phyloP scores from a whole-genome alignment of 148 eudicot genomes.

The Vaccinium myrtillus region DNA sequence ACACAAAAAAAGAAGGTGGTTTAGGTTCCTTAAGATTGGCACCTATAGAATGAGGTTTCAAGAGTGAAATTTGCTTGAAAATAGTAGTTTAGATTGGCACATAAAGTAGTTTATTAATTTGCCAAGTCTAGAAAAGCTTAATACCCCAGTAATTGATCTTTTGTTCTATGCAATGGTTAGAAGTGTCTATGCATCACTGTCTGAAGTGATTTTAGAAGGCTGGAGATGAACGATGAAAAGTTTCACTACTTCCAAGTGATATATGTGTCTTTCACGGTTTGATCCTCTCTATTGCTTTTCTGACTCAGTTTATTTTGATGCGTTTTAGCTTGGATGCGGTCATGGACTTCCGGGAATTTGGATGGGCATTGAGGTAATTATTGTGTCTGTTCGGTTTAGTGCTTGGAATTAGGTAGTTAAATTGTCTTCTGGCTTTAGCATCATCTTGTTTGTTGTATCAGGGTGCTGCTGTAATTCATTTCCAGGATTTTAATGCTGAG shows the following conservation, averaged over 20 bases:
- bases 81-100: not conserved
- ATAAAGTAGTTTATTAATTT: not conserved
- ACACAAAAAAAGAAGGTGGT: not conserved
- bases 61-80: not conserved
- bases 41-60: not conserved
- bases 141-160: not conserved
- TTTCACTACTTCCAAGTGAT: not conserved
- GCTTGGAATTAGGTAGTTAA: conserved; percentile 2
- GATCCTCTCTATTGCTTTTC: conserved; percentile 1
- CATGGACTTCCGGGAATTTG: conserved; percentile 98
- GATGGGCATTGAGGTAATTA: conserved; percentile 70
- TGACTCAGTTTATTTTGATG: conserved; percentile 14
- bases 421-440: conserved; percentile 5
- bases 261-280: not conserved
- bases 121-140: not conserved
- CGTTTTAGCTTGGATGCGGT: conserved; percentile 90
- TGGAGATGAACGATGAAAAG: not conserved
- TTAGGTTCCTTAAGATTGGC: not conserved
- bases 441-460: conserved; percentile 26
- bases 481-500: conserved; percentile 95
- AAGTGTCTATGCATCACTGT: not conserved
- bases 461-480: conserved; percentile 81
- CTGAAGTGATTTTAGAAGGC: not conserved
- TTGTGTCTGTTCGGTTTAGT: not conserved
- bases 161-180: not conserved